Evolutionary conservation across 2,329 filamentous ascomycete genomes (phyloP).

Genomic region (Biscogniauxia mediterranea): DNA sequence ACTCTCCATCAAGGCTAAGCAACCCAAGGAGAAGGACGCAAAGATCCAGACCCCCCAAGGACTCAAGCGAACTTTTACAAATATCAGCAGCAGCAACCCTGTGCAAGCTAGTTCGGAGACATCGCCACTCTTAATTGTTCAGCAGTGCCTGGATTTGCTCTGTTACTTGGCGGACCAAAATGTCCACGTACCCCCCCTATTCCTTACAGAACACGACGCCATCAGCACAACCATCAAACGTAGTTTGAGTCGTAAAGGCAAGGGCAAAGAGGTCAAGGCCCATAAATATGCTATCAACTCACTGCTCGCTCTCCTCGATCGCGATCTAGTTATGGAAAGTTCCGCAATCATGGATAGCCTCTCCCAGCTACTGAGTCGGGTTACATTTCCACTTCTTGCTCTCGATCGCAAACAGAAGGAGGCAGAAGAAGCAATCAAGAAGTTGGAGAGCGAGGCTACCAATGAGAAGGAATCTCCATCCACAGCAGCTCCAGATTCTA

Average conservation of each 20-base stretch:
- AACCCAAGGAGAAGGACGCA: conserved; percentile 64
- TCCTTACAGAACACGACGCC: conserved; percentile 87
- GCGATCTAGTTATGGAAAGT: conserved; percentile 95
- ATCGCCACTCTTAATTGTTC: conserved; percentile 90
- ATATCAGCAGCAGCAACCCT: conserved; percentile 44
- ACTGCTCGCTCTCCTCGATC: conserved; percentile 80
- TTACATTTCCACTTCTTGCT: conserved; percentile 81
- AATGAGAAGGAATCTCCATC: conserved; percentile 20
- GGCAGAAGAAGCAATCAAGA: conserved; percentile 38
- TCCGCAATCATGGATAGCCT: conserved; percentile 95
- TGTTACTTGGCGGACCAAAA: conserved; percentile 83
- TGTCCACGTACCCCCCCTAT: conserved; percentile 83
- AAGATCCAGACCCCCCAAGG: conserved; percentile 76
- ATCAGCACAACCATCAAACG: conserved; percentile 74
- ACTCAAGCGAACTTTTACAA: conserved; percentile 72
- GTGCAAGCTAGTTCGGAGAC: conserved; percentile 73
- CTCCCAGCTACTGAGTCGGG: conserved; percentile 80
- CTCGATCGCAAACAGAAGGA: conserved; percentile 66
- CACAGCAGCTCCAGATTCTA: conserved; percentile 13
- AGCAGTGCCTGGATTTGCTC: conserved; percentile 87
- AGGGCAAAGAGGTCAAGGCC: conserved; percentile 79
- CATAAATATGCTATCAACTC: conserved; percentile 91
- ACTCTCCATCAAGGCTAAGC: conserved; percentile 86
- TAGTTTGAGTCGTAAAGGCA: conserved; percentile 77
- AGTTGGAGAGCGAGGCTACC: conserved; percentile 31